Evolutionary conservation across 495 filamentous ascomycete species (phyloP).

Genomic region (Darksidea phi): DNA sequence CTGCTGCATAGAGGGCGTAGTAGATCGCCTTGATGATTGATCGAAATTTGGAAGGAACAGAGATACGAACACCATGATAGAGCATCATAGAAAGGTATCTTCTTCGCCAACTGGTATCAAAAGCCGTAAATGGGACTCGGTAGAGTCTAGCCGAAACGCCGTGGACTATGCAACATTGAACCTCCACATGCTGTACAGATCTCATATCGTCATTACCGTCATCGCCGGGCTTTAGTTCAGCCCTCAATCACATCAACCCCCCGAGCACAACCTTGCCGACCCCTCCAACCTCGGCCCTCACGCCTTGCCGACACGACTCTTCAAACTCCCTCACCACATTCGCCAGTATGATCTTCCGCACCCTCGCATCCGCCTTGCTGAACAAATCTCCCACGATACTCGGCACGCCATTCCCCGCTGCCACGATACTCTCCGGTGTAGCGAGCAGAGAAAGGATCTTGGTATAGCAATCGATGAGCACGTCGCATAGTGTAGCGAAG

Average conservation of each 20-base stretch:
- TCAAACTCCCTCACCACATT: constrained; percentile 91
- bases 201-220: not conserved
- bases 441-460: constrained; percentile 70
- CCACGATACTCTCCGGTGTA: constrained; percentile 61
- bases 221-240: not conserved
- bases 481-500: constrained; percentile 95
- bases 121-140: too few relatives aligned
- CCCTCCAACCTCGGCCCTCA: constrained; percentile 76
- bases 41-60: too few relatives aligned
- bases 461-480: constrained; percentile 88
- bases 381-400: constrained; percentile 72
- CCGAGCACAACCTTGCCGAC: constrained; percentile 87
- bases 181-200: not conserved
- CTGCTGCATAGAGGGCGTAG: not conserved
- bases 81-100: too few relatives aligned
- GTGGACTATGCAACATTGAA: not conserved
- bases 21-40: not conserved
- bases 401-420: constrained; percentile 34
- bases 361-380: constrained; percentile 77
- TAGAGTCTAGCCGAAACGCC: not conserved
- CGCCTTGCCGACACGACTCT: constrained; percentile 69
- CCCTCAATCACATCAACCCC: constrained; percentile 64
- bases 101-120: too few relatives aligned
- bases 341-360: constrained; percentile 82
- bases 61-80: too few relatives aligned